Base-by-base conservation (phyloP, 495 filamentous ascomycete species). In the Clohesyomyces aquaticus region DNA sequence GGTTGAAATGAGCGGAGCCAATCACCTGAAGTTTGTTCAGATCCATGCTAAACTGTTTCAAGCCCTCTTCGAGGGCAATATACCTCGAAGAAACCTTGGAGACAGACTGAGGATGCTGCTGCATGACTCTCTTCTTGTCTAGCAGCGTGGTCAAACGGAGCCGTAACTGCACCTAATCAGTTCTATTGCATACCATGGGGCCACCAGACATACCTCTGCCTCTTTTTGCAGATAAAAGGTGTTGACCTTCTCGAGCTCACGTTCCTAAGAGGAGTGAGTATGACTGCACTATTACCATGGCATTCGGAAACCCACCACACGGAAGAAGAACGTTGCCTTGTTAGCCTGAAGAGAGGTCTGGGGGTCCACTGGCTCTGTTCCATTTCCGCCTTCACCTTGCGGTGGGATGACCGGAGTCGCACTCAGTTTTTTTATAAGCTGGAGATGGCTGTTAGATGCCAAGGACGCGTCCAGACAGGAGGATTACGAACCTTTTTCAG, bases 391-490 rank as follows among this genome's bases (percentile, higher is more conserved):
- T 42, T 86, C 87, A 79, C 87, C 87, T 73, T 89, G 89, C 14
- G 90, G 83, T 50, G 81, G 86, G 59, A 96, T 83, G 29, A 86
- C 88, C 35, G 93, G 93, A 49, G 91, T 96, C 41, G 91, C 90
- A 69, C 91, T 95, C 68, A 96, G 83, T 80, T 93, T 91, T 77
- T 98, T 98, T 81, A 98, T 98, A 76, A 98, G 92, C 95, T 98
- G 74, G 57, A 61, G 28, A 49, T 61, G 59, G 50, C 47, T 51
- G 42, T 22, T 41, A 64, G 53, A 19, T 29, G 41, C 43, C 6
- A 18, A 21, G 43, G 28, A 32, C 21, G 11, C 11, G n/a, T n/a
- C n/a, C 18, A 41, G 12, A 23, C 22, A 27, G 1, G 41, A 10
- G 22, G 26, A 55, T 41, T 6, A n/a, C 6, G 25, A 28, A 96